Conservation (phyloP, 1,139 yeast genomes). For the Protomyces inouyei region DNA sequence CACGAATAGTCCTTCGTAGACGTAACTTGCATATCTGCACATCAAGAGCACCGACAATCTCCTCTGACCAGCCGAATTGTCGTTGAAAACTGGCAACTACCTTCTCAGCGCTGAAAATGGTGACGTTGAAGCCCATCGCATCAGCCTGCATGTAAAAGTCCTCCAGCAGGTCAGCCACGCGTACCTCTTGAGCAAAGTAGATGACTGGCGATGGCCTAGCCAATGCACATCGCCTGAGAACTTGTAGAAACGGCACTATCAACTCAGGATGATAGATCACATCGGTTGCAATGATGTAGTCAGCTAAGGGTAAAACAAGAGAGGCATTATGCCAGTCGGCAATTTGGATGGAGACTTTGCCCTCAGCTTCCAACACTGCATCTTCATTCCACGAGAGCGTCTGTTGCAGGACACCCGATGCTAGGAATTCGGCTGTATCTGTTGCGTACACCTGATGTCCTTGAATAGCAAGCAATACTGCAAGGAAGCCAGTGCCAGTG, state of each 20-base stretch:
- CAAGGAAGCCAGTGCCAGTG: slow-evolving; percentile 13
- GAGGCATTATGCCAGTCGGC: neutral
- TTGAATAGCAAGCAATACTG: neutral
- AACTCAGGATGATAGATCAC: slow-evolving; percentile 4
- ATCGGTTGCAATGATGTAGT: neutral
- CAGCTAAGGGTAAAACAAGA: neutral
- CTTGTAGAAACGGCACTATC: neutral
- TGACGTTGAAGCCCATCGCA: neutral
- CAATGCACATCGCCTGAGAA: neutral
- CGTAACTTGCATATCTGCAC: slow-evolving; percentile 3
- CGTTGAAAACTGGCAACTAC: neutral
- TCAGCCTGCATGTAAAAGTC: neutral
- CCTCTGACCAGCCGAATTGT: neutral
- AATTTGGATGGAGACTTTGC: neutral
- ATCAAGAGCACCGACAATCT: neutral
- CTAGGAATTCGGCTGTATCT: neutral
- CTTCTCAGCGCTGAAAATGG: neutral
- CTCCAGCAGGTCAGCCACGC: slow-evolving; percentile 1
- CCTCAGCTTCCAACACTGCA: neutral
- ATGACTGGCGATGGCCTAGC: neutral
- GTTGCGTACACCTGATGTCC: slow-evolving; percentile 10
- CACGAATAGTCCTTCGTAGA: neutral
- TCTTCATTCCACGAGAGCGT: neutral
- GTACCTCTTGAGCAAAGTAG: slow-evolving; percentile 12
- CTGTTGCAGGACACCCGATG: neutral